phyloP scores from a whole-genome alignment of 2,329 filamentous ascomycete species.

The Pseudomassariella vexata region DNA sequence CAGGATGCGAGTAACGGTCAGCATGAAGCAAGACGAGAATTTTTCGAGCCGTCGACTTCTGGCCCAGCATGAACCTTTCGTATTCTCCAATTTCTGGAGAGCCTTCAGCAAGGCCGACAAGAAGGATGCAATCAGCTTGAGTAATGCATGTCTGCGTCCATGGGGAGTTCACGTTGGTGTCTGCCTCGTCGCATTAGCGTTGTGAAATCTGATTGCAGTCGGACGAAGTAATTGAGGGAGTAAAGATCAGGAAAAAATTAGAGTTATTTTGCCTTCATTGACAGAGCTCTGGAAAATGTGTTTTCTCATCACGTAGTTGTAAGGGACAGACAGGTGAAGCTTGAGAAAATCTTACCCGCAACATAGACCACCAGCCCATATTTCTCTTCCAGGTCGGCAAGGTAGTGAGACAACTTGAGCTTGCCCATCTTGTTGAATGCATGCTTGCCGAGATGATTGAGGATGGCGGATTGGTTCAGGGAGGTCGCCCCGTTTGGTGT shows the following conservation, averaged over 20 bases:
- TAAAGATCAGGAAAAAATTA: slow-evolving; percentile 66
- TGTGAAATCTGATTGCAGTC: too few relatives aligned
- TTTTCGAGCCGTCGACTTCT: slow-evolving; percentile 94
- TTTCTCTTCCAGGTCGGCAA: slow-evolving; percentile 95
- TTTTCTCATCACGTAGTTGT: slow-evolving; percentile 45
- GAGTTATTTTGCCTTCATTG: slow-evolving; percentile 54
- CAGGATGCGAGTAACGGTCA: slow-evolving; percentile 80
- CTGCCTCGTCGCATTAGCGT: slow-evolving; percentile 37
- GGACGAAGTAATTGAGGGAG: slow-evolving; percentile 9
- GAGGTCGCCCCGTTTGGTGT: slow-evolving; percentile 85
- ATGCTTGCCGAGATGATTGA: slow-evolving; percentile 91
- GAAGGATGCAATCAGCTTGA: slow-evolving; percentile 91
- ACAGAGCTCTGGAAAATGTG: slow-evolving; percentile 40
- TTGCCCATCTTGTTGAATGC: slow-evolving; percentile 98
- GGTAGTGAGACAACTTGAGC: slow-evolving; percentile 88
- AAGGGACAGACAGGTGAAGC: slow-evolving; percentile 5
- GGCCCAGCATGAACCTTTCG: slow-evolving; percentile 90
- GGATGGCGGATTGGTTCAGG: slow-evolving; percentile 85
- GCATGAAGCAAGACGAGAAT: slow-evolving; percentile 84
- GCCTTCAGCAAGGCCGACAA: slow-evolving; percentile 85
- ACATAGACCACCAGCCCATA: slow-evolving; percentile 94
- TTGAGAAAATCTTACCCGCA: slow-evolving; percentile 54
- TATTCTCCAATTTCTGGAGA: slow-evolving; percentile 93
- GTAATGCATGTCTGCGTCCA: slow-evolving; percentile 98
- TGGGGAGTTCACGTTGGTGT: slow-evolving; percentile 93